phyloP scores from a whole-genome alignment of 2,329 filamentous ascomycete genomes.

The Sporothrix mexicana region DNA sequence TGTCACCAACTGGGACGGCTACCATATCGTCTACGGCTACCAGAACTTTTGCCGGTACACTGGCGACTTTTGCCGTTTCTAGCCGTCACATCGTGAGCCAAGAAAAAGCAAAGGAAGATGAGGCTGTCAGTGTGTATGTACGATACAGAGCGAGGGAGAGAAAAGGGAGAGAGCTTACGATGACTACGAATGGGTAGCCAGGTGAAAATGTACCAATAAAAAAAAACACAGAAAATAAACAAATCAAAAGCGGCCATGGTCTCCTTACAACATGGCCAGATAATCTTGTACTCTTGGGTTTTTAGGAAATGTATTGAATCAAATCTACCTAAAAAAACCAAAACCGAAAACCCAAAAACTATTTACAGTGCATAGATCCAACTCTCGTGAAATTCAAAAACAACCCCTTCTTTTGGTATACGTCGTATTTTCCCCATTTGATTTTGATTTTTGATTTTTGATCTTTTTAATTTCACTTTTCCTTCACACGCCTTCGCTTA shows the following conservation, averaged over 20 bases:
- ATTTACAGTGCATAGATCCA: slow-evolving; percentile 6
- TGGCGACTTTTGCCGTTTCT: neutral
- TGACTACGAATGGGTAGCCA: no score
- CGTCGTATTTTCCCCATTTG: neutral
- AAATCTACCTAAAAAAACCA: neutral
- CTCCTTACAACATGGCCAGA: no score
- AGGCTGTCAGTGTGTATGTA: no score
- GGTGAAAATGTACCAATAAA: no score
- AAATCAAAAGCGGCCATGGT: no score
- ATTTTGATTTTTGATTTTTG: neutral
- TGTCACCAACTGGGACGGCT: neutral
- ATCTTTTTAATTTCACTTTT: neutral
- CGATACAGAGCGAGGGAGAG: no score
- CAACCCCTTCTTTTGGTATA: slow-evolving; percentile 8
- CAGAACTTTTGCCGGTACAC: neutral
- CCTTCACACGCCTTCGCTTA: neutral
- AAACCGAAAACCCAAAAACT: neutral
- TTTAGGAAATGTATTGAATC: neutral
- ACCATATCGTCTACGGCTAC: neutral
- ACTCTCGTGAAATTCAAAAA: neutral
- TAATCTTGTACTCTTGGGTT: no score
- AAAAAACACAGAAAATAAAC: no score
- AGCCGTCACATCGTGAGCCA: neutral
- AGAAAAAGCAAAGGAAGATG: no score
- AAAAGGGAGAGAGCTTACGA: no score